Percentiles rank a stretch among this genome's conserved stretches.
Evolutionary conservation across 1,139 yeast species (phyloP).

Genomic region (Yamadazyma diospyri): DNA sequence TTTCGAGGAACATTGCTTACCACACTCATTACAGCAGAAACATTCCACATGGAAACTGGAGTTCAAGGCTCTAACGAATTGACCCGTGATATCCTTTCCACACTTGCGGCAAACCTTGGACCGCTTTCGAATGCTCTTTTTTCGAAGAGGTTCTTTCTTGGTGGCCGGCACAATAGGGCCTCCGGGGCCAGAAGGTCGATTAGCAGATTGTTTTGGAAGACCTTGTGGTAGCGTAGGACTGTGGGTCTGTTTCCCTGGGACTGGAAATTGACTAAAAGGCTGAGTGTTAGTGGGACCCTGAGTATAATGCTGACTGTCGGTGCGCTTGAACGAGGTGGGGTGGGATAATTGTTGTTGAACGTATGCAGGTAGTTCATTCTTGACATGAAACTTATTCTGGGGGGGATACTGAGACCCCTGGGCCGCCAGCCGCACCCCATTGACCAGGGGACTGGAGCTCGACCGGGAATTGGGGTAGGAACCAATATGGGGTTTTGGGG

Average conservation of each 20-base stretch:
- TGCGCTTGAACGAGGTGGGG: conserved; percentile 1
- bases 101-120: conserved; percentile 59
- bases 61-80: conserved; percentile 80
- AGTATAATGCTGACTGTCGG: background rate
- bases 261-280: background rate
- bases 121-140: conserved; percentile 21
- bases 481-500: background rate
- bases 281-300: background rate
- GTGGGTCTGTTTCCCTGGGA: background rate
- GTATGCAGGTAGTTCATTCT: conserved; percentile 5
- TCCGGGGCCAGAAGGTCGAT: conserved; percentile 1
- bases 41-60: conserved; percentile 83
- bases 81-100: conserved; percentile 66
- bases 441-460: no score
- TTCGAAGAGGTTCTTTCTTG: conserved; percentile 4
- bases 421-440: conserved; percentile 8
- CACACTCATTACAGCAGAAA: conserved; percentile 82
- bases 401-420: conserved; percentile 17
- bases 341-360: conserved; percentile 7
- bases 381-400: conserved; percentile 6
- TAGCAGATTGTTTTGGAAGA: background rate
- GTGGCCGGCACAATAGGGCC: background rate
- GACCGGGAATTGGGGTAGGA: no score
- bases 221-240: background rate
- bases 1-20: conserved; percentile 66